Conservation (phyloP, 2,329 filamentous ascomycete genomes). For the Claviceps pazoutovae region DNA sequence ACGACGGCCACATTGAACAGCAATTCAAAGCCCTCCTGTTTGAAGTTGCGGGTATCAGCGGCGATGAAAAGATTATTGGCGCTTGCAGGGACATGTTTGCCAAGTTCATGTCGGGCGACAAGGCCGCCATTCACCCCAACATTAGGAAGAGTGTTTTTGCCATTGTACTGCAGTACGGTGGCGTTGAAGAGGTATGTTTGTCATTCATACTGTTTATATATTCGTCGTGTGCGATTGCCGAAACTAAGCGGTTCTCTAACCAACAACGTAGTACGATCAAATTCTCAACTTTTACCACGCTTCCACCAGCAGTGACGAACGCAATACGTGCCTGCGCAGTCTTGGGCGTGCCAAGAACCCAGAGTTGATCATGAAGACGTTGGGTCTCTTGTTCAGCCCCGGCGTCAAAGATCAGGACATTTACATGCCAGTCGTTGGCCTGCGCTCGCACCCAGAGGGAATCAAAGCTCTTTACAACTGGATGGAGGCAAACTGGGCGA, state of each 20-base stretch:
- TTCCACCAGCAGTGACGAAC: conserved; percentile 62
- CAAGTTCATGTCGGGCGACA: conserved; percentile 69
- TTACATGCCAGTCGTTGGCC: conserved; percentile 71
- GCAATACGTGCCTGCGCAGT: conserved; percentile 76
- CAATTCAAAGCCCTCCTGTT: conserved; percentile 93
- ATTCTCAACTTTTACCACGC: conserved; percentile 62
- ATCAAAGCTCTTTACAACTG: conserved; percentile 70
- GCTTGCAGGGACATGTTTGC: conserved; percentile 83
- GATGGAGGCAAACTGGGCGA: conserved; percentile 82
- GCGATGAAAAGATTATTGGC: conserved; percentile 63
- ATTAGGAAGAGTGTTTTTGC: conserved; percentile 76
- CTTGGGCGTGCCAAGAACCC: conserved; percentile 68
- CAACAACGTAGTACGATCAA: conserved; percentile 48
- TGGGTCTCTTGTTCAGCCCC: conserved; percentile 59
- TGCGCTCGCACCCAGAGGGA: conserved; percentile 64
- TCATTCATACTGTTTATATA: background rate
- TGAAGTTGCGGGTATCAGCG: conserved; percentile 64
- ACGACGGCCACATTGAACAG: conserved; percentile 78
- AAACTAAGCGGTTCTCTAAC: background rate
- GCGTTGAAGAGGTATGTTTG: conserved; percentile 56
- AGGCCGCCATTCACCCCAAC: conserved; percentile 77
- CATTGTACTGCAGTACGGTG: conserved; percentile 72
- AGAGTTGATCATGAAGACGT: conserved; percentile 66
- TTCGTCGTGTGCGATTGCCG: background rate
- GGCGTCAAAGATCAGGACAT: conserved; percentile 92